Percentiles rank a stretch among this genome's conserved stretches.
phyloP scores from a whole-genome alignment of 1,284 basidiomycete species.

The Psilocybe mexicana region DNA sequence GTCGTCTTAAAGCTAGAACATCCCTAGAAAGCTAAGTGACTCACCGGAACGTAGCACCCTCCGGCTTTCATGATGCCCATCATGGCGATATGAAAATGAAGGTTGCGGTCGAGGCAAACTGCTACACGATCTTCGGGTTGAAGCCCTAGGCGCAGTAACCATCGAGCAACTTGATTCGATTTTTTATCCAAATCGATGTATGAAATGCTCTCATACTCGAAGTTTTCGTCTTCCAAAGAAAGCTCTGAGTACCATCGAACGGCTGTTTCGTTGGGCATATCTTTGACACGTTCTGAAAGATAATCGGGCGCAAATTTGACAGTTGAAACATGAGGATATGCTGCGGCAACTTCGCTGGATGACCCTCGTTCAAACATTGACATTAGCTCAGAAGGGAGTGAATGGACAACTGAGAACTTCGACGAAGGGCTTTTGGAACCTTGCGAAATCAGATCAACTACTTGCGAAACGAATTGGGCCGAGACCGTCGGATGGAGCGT shows the following conservation, averaged over 20 bases:
- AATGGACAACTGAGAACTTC: slow-evolving; percentile 23
- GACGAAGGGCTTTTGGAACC: slow-evolving; percentile 15
- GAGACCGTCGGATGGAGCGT: slow-evolving; percentile 12
- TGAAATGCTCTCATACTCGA: slow-evolving; percentile 30
- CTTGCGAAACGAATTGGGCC: slow-evolving; percentile 25
- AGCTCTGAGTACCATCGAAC: slow-evolving; percentile 43
- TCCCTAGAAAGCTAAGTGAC: slow-evolving; percentile 14
- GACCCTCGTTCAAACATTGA: slow-evolving; percentile 35
- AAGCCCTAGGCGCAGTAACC: slow-evolving; percentile 42
- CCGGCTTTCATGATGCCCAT: slow-evolving; percentile 52
- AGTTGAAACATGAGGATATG: slow-evolving; percentile 24
- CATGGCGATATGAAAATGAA: slow-evolving; percentile 45
- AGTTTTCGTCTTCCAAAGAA: slow-evolving; percentile 22
- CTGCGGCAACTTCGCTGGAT: slow-evolving; percentile 28
- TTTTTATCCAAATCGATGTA: slow-evolving; percentile 40
- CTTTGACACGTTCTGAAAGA: slow-evolving; percentile 32
- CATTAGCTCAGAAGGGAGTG: slow-evolving; percentile 31
- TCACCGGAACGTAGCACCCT: slow-evolving; percentile 55
- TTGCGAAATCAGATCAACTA: slow-evolving; percentile 20
- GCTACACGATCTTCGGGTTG: slow-evolving; percentile 45
- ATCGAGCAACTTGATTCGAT: slow-evolving; percentile 45
- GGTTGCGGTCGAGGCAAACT: slow-evolving; percentile 48
- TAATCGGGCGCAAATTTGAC: slow-evolving; percentile 40
- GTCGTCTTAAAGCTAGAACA: not conserved
- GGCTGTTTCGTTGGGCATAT: slow-evolving; percentile 34